These are phyloP conservation scores for Fusarium metavorans DNA, from an alignment of 2,329 filamentous ascomycete genomes.

Conservation along the genomic window DNA sequence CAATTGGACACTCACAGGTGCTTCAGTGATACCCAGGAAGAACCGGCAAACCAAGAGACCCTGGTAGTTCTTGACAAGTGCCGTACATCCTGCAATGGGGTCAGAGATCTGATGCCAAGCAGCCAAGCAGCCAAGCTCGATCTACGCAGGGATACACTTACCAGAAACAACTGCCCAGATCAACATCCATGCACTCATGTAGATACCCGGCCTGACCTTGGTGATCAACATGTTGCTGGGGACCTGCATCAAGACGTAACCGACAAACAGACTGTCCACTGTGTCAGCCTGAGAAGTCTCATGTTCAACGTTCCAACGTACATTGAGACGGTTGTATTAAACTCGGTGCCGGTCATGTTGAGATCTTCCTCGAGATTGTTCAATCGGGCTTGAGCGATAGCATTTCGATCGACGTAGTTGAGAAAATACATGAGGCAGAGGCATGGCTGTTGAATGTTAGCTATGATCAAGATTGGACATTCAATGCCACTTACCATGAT, in stretches of 20 bases:
- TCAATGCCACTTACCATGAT: constrained; percentile 53
- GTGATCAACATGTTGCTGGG: constrained; percentile 58
- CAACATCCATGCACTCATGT: constrained; percentile 57
- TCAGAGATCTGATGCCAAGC: neutral
- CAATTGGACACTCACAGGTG: constrained; percentile 42
- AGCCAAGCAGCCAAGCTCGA: too few species aligned
- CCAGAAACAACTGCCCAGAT: constrained; percentile 55
- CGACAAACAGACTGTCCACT: constrained; percentile 49
- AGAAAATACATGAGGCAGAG: constrained; percentile 59
- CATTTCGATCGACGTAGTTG: constrained; percentile 59
- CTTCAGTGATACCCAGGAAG: constrained; percentile 55
- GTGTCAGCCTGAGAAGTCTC: neutral
- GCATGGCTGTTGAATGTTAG: constrained; percentile 36
- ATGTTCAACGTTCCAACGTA: constrained; percentile 9
- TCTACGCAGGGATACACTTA: constrained; percentile 6
- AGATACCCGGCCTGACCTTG: constrained; percentile 55
- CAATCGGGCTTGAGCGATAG: constrained; percentile 59
- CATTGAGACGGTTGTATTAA: constrained; percentile 60
- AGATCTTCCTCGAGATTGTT: constrained; percentile 63
- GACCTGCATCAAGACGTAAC: constrained; percentile 59
- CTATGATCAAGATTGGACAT: neutral
- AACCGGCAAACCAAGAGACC: constrained; percentile 53
- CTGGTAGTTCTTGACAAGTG: constrained; percentile 50
- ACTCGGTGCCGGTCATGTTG: constrained; percentile 66
- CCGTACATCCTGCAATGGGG: constrained; percentile 47